These are phyloP conservation scores for Mikania micrantha DNA, from an alignment of 129 eudicot species.

Conservation along the genomic window DNA sequence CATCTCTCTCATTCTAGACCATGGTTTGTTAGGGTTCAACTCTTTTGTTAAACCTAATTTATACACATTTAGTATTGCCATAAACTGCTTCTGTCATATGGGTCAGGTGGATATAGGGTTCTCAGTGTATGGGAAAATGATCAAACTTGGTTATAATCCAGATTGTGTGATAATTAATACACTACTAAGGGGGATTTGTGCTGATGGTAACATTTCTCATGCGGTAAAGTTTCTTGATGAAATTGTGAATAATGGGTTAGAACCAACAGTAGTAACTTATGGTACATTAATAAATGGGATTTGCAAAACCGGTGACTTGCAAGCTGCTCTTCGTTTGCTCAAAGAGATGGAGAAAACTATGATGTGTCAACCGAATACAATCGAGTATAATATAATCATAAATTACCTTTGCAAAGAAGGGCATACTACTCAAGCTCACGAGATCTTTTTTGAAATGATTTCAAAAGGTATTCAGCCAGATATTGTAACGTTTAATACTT, in stretches of 20 bases:
- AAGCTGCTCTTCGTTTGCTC: conserved; percentile 9
- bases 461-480: conserved; percentile 17
- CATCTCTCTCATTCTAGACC: conserved; percentile 14
- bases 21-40: conserved; percentile 14
- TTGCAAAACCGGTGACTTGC: conserved; percentile 7
- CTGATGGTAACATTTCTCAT: neutral
- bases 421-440: neutral
- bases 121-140: conserved; percentile 23
- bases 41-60: conserved; percentile 14
- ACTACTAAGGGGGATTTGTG: conserved; percentile 25
- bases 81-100: conserved; percentile 29
- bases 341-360: neutral
- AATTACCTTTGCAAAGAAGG: conserved; percentile 26
- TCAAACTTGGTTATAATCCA: conserved; percentile 25
- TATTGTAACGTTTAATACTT: conserved; percentile 23
- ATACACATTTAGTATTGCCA: conserved; percentile 28
- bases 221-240: conserved; percentile 10
- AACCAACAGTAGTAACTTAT: conserved; percentile 13
- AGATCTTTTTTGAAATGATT: conserved; percentile 7
- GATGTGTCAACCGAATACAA: neutral
- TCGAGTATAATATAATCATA: conserved; percentile 23
- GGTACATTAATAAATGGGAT: conserved; percentile 20
- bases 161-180: conserved; percentile 27
- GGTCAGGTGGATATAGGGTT: conserved; percentile 22
- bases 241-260: conserved; percentile 11